Percentiles rank a stretch among this genome's conserved stretches.
Evolutionary conservation across 352 stramenopile species (phyloP).

Genomic region (Pythium rishiriense): DNA sequence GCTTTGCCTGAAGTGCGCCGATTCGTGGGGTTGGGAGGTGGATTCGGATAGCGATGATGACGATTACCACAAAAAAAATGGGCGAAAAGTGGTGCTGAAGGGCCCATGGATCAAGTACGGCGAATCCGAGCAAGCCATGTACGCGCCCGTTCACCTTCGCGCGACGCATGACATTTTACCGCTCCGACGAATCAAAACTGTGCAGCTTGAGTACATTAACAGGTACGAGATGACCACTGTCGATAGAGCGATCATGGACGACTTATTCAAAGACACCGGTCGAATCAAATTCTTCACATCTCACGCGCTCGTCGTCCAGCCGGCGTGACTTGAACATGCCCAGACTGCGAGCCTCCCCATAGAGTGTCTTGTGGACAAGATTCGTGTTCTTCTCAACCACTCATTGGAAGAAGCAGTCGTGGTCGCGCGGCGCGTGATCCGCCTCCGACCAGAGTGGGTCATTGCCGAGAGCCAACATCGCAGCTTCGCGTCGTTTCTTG

Average conservation of each 20-base stretch:
- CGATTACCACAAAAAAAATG: not conserved
- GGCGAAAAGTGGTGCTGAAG: not conserved
- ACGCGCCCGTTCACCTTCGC: not conserved
- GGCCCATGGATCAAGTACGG: not conserved
- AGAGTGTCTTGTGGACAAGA: not conserved
- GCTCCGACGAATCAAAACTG: not conserved
- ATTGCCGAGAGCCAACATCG: not conserved
- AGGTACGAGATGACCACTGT: not conserved
- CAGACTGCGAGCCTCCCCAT: not conserved
- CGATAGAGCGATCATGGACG: not conserved
- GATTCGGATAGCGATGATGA: not conserved
- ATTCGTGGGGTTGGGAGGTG: too few relatives aligned
- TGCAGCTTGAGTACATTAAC: not conserved
- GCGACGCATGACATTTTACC: too few relatives aligned
- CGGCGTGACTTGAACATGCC: not conserved
- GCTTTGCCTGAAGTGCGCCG: too few relatives aligned
- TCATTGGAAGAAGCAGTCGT: not conserved
- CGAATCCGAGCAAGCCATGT: not conserved
- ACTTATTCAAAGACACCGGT: not conserved
- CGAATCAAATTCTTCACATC: not conserved
- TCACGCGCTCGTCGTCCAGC: not conserved
- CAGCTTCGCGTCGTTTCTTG: too few relatives aligned
- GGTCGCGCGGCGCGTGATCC: not conserved
- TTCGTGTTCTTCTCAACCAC: not conserved
- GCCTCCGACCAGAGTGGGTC: not conserved